These are phyloP conservation scores for Colletotrichum plurivorum DNA, from an alignment of 2,329 filamentous ascomycete genomes.

Conservation along the genomic window DNA sequence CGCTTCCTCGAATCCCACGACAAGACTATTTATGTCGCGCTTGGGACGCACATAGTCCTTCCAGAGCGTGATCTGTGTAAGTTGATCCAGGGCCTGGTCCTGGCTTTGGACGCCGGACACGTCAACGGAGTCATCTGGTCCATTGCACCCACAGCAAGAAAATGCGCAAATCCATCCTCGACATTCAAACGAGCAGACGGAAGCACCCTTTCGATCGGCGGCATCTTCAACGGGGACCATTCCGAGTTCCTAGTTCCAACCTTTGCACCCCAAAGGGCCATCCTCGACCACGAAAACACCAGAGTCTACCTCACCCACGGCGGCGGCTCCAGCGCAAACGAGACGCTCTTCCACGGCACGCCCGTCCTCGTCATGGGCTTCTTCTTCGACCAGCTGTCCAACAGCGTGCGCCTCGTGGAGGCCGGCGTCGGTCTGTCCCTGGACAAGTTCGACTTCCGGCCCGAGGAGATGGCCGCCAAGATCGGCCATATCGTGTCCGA, in stretches of 20 bases:
- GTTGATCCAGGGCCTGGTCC: slow-evolving; percentile 48
- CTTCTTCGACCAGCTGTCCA: slow-evolving; percentile 59
- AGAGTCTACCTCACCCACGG: slow-evolving; percentile 58
- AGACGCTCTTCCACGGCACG: slow-evolving; percentile 55
- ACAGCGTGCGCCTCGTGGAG: slow-evolving; percentile 51
- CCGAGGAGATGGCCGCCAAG: slow-evolving; percentile 49
- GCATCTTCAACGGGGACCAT: slow-evolving; percentile 49
- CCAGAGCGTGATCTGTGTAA: slow-evolving; percentile 47
- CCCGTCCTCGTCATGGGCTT: slow-evolving; percentile 53
- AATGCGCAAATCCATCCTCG: background rate
- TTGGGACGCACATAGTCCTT: slow-evolving; percentile 58
- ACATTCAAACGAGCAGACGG: background rate
- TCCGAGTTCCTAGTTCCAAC: slow-evolving; percentile 48
- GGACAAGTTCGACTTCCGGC: slow-evolving; percentile 54
- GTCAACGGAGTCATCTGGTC: slow-evolving; percentile 26
- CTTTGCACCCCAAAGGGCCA: slow-evolving; percentile 58
- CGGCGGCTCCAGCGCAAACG: slow-evolving; percentile 57
- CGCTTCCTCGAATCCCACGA: slow-evolving; percentile 51
- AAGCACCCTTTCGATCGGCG: slow-evolving; percentile 33
- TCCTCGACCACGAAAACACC: slow-evolving; percentile 52
- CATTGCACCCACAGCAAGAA: background rate
- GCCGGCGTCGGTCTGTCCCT: slow-evolving; percentile 53
- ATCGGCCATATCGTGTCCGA: slow-evolving; percentile 48
- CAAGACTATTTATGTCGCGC: slow-evolving; percentile 55
- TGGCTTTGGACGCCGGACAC: slow-evolving; percentile 40